Evolutionary conservation across 768 basidiomycete species (phyloP).

Genomic region (Holtermanniella nyarrowii): DNA sequence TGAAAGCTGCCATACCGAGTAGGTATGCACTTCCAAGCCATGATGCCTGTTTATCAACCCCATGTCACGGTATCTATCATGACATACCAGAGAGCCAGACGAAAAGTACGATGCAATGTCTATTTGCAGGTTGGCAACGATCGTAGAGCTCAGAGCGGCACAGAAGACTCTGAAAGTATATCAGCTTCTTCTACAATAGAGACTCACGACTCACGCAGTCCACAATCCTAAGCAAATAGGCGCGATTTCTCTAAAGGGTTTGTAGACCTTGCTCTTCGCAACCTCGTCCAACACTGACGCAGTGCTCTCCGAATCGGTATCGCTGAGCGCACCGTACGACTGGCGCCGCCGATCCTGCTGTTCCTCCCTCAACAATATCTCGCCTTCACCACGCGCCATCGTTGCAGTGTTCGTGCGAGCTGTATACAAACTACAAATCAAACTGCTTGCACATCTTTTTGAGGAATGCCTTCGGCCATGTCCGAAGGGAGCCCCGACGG

Average conservation of each 20-base stretch:
- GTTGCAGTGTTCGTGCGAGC: too few relatives aligned
- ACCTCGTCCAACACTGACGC: too few relatives aligned
- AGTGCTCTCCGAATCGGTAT: too few relatives aligned
- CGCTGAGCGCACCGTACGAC: too few relatives aligned
- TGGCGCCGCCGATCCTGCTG: too few relatives aligned
- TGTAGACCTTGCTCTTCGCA: constrained; percentile 12
- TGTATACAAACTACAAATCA: too few relatives aligned
- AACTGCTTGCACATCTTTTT: too few relatives aligned
- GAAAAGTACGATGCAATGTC: constrained; percentile 32
- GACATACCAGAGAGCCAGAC: constrained; percentile 24
- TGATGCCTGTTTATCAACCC: constrained; percentile 13
- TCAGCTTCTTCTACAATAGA: background rate
- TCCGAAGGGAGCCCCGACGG: too few relatives aligned
- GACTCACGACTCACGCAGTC: constrained; percentile 12
- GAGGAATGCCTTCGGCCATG: too few relatives aligned
- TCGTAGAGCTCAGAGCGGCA: constrained; percentile 21
- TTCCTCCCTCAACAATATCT: too few relatives aligned
- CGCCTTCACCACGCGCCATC: too few relatives aligned
- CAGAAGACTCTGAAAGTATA: constrained; percentile 24
- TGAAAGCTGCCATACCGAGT: constrained; percentile 28
- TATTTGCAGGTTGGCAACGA: constrained; percentile 29
- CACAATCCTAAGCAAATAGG: constrained; percentile 23
- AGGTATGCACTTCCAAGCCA: constrained; percentile 31
- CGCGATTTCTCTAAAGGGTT: constrained; percentile 25
- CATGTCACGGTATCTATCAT: too few relatives aligned